Conservation (phyloP, 176 grass and related monocot species). For the Calamus simplicifolius region DNA sequence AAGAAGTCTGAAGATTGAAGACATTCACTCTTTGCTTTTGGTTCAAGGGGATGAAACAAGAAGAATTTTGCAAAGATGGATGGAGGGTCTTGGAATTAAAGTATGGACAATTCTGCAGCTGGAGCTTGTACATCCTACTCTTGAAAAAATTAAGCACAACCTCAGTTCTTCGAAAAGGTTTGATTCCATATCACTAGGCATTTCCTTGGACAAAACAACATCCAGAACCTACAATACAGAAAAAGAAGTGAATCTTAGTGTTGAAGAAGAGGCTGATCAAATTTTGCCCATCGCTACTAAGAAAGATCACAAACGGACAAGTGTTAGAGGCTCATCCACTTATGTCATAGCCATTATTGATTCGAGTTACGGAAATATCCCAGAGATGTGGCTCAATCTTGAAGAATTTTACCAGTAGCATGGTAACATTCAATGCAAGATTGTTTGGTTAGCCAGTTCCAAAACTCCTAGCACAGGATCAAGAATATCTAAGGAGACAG, state of each 20-base stretch:
- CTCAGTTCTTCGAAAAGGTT: slow-evolving; percentile 6
- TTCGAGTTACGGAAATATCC: slow-evolving; percentile 11
- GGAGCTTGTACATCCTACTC: slow-evolving; percentile 22
- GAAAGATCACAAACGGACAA: not conserved
- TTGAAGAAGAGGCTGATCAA: slow-evolving; percentile 32
- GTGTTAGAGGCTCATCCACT: slow-evolving; percentile 5
- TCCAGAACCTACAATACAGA: not conserved
- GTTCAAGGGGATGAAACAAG: slow-evolving; percentile 47
- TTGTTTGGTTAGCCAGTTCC: slow-evolving; percentile 37
- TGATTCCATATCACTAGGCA: slow-evolving; percentile 10
- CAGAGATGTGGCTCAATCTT: slow-evolving; percentile 19
- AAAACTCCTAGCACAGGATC: slow-evolving; percentile 26
- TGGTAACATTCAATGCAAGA: slow-evolving; percentile 28
- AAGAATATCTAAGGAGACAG: slow-evolving; percentile 20
- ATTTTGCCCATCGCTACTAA: no score
- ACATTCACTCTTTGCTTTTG: slow-evolving; percentile 48
- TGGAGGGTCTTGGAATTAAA: slow-evolving; percentile 51
- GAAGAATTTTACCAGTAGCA: slow-evolving; percentile 6
- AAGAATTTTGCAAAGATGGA: slow-evolving; percentile 59
- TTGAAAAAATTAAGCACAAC: slow-evolving; percentile 33
- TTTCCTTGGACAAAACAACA: not conserved
- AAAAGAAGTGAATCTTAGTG: slow-evolving; percentile 27
- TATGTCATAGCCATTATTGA: slow-evolving; percentile 45
- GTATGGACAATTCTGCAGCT: slow-evolving; percentile 33
- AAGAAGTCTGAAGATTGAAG: slow-evolving; percentile 15